Conservation (phyloP, 2,329 filamentous ascomycete genomes). For the Fusarium liriodendri region DNA sequence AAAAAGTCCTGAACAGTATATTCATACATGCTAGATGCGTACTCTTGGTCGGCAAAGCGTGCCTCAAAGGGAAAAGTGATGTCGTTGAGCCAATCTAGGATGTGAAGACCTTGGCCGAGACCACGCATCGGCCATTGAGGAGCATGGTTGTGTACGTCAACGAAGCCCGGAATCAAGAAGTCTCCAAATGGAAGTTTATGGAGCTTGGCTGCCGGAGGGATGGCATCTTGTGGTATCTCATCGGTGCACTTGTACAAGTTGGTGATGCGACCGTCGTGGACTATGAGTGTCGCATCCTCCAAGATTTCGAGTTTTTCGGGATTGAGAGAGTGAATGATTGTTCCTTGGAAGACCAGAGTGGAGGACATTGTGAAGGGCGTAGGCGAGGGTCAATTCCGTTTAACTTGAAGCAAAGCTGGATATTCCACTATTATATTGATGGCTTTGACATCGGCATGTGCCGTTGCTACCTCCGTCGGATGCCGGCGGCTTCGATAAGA, state of each 20-base stretch:
- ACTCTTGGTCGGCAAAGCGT: not conserved
- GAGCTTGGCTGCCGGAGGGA: not conserved
- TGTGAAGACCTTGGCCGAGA: slow-evolving; percentile 62
- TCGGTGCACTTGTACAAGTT: not conserved
- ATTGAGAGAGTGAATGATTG: not conserved
- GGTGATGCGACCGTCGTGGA: not conserved
- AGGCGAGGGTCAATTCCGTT: not conserved
- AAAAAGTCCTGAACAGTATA: too few species aligned
- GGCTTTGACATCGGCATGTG: not conserved
- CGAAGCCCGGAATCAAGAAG: slow-evolving; percentile 62
- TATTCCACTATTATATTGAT: not conserved
- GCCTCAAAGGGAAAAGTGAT: slow-evolving; percentile 64
- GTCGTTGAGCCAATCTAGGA: slow-evolving; percentile 72
- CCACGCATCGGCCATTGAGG: slow-evolving; percentile 65
- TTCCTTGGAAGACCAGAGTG: not conserved
- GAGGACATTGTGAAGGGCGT: not conserved
- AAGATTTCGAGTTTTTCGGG: not conserved
- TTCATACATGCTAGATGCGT: not conserved
- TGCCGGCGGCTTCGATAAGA: not conserved
- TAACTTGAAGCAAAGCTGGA: not conserved
- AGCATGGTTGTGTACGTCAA: slow-evolving; percentile 77
- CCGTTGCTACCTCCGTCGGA: not conserved
- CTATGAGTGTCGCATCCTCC: not conserved
- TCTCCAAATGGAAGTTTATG: not conserved
- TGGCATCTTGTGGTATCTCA: not conserved